phyloP scores from a whole-genome alignment of 768 basidiomycete genomes.

The Phylloporus sp. region DNA sequence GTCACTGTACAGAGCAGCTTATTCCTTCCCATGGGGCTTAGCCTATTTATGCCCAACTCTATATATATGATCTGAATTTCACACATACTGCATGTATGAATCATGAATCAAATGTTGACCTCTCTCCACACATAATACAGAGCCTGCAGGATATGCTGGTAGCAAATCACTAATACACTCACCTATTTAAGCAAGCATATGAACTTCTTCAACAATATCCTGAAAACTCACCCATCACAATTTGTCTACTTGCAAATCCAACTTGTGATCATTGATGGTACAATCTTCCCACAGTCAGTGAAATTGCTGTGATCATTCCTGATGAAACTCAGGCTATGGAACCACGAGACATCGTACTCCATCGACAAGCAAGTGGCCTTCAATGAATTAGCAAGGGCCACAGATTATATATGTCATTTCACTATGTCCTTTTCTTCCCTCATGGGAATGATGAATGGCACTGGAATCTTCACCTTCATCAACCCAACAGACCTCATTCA shows the following conservation, averaged over 20 bases:
- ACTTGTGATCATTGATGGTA: background rate
- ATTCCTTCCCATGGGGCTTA: slow-evolving; percentile 12
- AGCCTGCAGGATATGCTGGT: background rate
- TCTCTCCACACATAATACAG: background rate
- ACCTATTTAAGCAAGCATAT: background rate
- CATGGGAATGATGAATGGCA: background rate
- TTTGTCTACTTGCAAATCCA: background rate
- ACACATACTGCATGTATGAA: too few species aligned
- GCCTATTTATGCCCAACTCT: slow-evolving; percentile 38
- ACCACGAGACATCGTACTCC: background rate
- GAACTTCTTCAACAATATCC: background rate
- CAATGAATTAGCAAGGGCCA: background rate
- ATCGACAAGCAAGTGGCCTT: background rate
- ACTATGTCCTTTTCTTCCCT: background rate
- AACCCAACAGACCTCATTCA: background rate
- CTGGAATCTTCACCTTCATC: background rate
- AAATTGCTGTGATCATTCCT: background rate
- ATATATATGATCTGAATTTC: slow-evolving; percentile 40
- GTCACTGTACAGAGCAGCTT: slow-evolving; percentile 33
- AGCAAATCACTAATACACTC: background rate
- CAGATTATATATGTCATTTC: background rate
- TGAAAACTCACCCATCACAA: background rate
- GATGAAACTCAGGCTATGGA: background rate
- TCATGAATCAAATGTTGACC: too few species aligned
- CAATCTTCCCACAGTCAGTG: background rate